Evolutionary conservation across 257 asterid species (phyloP).

Genomic region (Solanum sejunctum): DNA sequence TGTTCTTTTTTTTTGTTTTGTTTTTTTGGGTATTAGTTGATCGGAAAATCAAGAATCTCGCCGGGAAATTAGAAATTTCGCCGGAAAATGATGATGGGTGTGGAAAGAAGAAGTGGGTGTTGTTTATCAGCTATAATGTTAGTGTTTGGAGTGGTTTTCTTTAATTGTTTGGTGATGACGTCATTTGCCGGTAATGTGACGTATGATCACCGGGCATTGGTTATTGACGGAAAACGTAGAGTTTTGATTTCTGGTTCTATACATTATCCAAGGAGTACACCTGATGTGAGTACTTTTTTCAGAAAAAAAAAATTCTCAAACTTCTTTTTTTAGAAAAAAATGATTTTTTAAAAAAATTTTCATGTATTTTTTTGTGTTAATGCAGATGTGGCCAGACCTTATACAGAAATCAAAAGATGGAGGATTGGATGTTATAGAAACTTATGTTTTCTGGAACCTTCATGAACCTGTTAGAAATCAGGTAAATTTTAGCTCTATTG

Average conservation of each 20-base stretch:
- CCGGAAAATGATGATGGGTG: background rate
- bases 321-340: background rate
- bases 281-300: constrained; percentile 25
- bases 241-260: constrained; percentile 60
- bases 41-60: background rate
- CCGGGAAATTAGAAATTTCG: background rate
- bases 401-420: constrained; percentile 78
- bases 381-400: constrained; percentile 91
- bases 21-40: background rate
- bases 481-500: constrained; percentile 15
- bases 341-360: background rate
- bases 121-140: constrained; percentile 1
- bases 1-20: background rate
- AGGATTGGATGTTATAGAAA: constrained; percentile 69
- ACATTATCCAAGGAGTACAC: constrained; percentile 81
- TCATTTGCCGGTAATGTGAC: constrained; percentile 51
- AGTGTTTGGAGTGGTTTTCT: background rate
- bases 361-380: background rate
- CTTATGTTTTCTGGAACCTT: constrained; percentile 79
- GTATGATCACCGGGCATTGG: constrained; percentile 66
- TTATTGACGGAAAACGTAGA: constrained; percentile 47
- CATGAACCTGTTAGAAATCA: constrained; percentile 76
- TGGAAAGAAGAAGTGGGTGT: background rate
- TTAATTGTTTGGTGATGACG: constrained; percentile 17
- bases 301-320: background rate